Evolutionary conservation across 2,329 filamentous ascomycete species (phyloP).

Genomic region (Cryphonectria radicalis): DNA sequence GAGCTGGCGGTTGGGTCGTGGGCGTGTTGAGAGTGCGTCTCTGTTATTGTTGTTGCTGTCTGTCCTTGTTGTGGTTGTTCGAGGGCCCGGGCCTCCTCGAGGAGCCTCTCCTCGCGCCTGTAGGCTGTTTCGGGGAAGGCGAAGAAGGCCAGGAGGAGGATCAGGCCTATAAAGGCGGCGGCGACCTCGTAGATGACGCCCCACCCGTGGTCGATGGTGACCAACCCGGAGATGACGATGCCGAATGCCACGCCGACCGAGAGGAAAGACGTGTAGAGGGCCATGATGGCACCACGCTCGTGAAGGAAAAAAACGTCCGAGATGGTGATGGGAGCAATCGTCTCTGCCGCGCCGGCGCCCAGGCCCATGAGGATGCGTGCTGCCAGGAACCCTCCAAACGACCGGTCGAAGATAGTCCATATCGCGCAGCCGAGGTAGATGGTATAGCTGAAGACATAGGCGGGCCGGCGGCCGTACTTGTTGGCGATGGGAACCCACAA

Average conservation of each 20-base stretch:
- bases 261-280: slow-evolving; percentile 47
- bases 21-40: neutral
- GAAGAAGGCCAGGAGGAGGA: slow-evolving; percentile 53
- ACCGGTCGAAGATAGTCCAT: slow-evolving; percentile 49
- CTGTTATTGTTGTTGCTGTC: slow-evolving; percentile 19
- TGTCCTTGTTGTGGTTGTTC: slow-evolving; percentile 28
- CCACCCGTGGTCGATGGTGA: slow-evolving; percentile 54
- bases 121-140: slow-evolving; percentile 61
- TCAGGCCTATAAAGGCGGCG: slow-evolving; percentile 52
- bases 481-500: slow-evolving; percentile 51
- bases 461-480: slow-evolving; percentile 50
- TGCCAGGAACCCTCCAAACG: slow-evolving; percentile 47
- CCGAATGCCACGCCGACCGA: slow-evolving; percentile 49
- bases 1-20: slow-evolving; percentile 7
- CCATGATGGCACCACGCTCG: slow-evolving; percentile 57
- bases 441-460: slow-evolving; percentile 48
- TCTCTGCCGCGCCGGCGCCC: slow-evolving; percentile 57
- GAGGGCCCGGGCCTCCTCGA: slow-evolving; percentile 29
- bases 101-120: slow-evolving; percentile 36
- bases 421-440: slow-evolving; percentile 47
- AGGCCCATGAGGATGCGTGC: slow-evolving; percentile 58
- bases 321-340: slow-evolving; percentile 54
- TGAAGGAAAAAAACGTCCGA: slow-evolving; percentile 62
- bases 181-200: slow-evolving; percentile 57
- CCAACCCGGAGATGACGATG: slow-evolving; percentile 49